These are phyloP conservation scores for Leccinum fibrillosum DNA, from an alignment of 768 basidiomycete species.

Conservation along the genomic window DNA sequence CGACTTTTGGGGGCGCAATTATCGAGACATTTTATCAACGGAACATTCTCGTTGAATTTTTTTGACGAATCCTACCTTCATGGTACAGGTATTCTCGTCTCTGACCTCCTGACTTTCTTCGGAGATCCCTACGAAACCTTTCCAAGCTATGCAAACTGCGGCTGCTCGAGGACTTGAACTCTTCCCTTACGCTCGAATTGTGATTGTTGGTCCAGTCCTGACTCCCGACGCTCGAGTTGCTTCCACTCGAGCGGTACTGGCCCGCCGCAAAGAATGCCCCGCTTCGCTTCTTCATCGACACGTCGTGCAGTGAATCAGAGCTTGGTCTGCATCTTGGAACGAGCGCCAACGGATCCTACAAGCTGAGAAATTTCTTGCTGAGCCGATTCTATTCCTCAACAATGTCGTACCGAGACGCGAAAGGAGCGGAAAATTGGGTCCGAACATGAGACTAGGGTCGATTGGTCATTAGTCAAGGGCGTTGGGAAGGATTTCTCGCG, in stretches of 20 bases:
- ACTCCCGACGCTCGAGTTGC: too few species aligned
- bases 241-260: too few species aligned
- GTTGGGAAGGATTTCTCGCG: not conserved
- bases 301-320: not conserved
- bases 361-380: not conserved
- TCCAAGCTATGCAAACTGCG: not conserved
- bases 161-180: not conserved
- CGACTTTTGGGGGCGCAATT: conserved; percentile 27
- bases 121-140: not conserved
- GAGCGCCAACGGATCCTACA: too few species aligned
- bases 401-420: too few species aligned
- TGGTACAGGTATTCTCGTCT: conserved; percentile 27
- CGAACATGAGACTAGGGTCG: not conserved
- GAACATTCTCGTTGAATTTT: conserved; percentile 33
- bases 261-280: too few species aligned
- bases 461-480: not conserved
- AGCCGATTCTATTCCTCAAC: not conserved
- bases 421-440: not conserved
- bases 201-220: too few species aligned
- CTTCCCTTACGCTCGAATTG: not conserved
- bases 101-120: not conserved
- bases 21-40: conserved; percentile 38
- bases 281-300: not conserved
- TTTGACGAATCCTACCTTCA: conserved; percentile 28
- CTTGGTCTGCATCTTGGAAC: not conserved